Percentiles rank a stretch among this genome's conserved stretches.
Evolutionary conservation across 2,329 filamentous ascomycete species (phyloP).

Genomic region (Alternaria longipes): DNA sequence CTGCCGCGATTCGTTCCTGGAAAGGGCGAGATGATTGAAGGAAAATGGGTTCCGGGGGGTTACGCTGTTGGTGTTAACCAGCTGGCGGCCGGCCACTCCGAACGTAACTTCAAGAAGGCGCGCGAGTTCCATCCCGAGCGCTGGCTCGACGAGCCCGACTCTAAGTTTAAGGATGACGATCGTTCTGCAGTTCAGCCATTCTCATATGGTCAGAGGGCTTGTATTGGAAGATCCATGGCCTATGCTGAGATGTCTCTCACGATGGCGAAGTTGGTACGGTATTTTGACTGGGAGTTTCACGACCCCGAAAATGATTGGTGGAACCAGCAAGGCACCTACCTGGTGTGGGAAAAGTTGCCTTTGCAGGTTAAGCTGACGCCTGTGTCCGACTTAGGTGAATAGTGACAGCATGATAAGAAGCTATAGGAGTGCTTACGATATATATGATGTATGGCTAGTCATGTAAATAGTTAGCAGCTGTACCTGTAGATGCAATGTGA

Average conservation of each 20-base stretch:
- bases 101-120: slow-evolving; percentile 29
- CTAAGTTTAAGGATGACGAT: slow-evolving; percentile 38
- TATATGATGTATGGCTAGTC: not conserved
- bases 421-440: not conserved
- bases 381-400: not conserved
- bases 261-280: slow-evolving; percentile 3
- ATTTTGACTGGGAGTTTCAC: slow-evolving; percentile 7
- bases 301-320: slow-evolving; percentile 9
- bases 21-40: slow-evolving; percentile 26
- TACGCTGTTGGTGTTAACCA: slow-evolving; percentile 30
- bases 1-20: slow-evolving; percentile 26
- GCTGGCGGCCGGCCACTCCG: slow-evolving; percentile 23
- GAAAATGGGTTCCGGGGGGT: slow-evolving; percentile 26
- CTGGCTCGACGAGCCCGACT: slow-evolving; percentile 11
- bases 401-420: not conserved
- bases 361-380: slow-evolving; percentile 4
- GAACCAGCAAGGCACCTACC: slow-evolving; percentile 9
- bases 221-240: slow-evolving; percentile 18
- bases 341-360: slow-evolving; percentile 17
- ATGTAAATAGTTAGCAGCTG: not conserved
- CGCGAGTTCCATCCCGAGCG: slow-evolving; percentile 21
- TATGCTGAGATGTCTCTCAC: not conserved
- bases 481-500: not conserved
- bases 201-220: slow-evolving; percentile 16
- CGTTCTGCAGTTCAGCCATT: slow-evolving; percentile 41